A percentile compares a stretch with the other conserved stretches of the same genome.
These are phyloP conservation scores for Colletotrichum sp. DNA, from an alignment of 2,329 filamentous ascomycete species.

Conservation along the genomic window DNA sequence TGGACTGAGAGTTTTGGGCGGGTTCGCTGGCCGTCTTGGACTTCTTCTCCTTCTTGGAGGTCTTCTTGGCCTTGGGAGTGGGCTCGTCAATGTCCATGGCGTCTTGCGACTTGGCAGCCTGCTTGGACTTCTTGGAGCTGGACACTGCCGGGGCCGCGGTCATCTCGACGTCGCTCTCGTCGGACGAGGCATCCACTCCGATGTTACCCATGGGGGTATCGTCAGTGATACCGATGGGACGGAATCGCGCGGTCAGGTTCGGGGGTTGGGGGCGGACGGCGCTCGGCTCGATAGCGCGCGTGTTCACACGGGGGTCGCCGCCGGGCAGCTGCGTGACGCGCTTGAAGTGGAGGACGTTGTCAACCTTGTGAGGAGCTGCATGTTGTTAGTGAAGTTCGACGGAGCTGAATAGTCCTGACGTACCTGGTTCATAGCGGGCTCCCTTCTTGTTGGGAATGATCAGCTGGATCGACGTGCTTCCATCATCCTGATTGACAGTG, in stretches of 20 bases:
- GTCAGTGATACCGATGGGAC: constrained; percentile 63
- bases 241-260: constrained; percentile 70
- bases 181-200: constrained; percentile 44
- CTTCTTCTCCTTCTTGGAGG: constrained; percentile 35
- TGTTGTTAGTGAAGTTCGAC: background rate
- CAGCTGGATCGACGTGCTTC: constrained; percentile 60
- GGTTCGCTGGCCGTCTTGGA: constrained; percentile 20
- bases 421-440: constrained; percentile 59
- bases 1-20: background rate
- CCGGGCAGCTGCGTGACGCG: constrained; percentile 63
- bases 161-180: constrained; percentile 53
- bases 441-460: constrained; percentile 64
- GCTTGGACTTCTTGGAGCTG: constrained; percentile 36
- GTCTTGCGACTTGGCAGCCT: constrained; percentile 31
- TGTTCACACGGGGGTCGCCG: constrained; percentile 32
- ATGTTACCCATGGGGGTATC: constrained; percentile 38
- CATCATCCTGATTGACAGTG: constrained; percentile 53
- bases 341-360: constrained; percentile 69
- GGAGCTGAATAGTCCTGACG: constrained; percentile 27
- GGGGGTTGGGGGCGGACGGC: constrained; percentile 67
- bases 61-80: constrained; percentile 27
- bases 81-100: constrained; percentile 21
- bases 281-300: constrained; percentile 50
- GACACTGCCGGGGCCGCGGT: constrained; percentile 36
- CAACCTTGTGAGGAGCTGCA: constrained; percentile 46